phyloP scores from a whole-genome alignment of 2,329 filamentous ascomycete species.

The Acephala macrosclerotiorum region DNA sequence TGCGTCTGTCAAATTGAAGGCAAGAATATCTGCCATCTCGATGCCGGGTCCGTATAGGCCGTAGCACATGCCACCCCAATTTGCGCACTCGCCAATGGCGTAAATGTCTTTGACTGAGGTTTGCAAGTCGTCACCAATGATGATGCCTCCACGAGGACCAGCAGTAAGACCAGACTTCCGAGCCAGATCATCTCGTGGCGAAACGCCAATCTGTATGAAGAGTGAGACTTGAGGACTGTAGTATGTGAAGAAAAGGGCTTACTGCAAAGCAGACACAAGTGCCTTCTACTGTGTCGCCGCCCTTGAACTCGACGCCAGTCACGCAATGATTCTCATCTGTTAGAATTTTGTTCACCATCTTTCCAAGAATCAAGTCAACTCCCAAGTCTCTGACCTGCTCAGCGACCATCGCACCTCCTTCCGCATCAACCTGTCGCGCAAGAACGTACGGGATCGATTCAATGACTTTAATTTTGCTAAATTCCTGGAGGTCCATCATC shows the following conservation, averaged over 20 bases:
- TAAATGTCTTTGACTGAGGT: slow-evolving; percentile 80
- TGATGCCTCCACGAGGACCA: slow-evolving; percentile 76
- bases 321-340: slow-evolving; percentile 70
- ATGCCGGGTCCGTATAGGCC: slow-evolving; percentile 89
- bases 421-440: slow-evolving; percentile 80
- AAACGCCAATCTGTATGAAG: slow-evolving; percentile 70
- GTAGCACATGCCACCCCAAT: slow-evolving; percentile 86
- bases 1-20: slow-evolving; percentile 89
- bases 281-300: slow-evolving; percentile 79
- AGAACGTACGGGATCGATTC: slow-evolving; percentile 86
- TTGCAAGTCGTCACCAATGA: slow-evolving; percentile 64
- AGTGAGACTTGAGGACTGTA: too few relatives aligned
- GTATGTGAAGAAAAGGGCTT: too few relatives aligned
- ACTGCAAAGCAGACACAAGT: slow-evolving; percentile 83
- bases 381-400: slow-evolving; percentile 81
- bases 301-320: slow-evolving; percentile 78
- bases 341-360: slow-evolving; percentile 74
- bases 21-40: slow-evolving; percentile 91
- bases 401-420: slow-evolving; percentile 82
- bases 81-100: slow-evolving; percentile 90
- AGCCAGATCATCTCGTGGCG: slow-evolving; percentile 80
- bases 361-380: slow-evolving; percentile 80
- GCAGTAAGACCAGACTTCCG: slow-evolving; percentile 72
- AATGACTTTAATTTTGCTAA: slow-evolving; percentile 76
- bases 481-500: slow-evolving; percentile 85